These are phyloP conservation scores for Phytopythium sindhum DNA, from an alignment of 352 stramenopile genomes.

Conservation along the genomic window DNA sequence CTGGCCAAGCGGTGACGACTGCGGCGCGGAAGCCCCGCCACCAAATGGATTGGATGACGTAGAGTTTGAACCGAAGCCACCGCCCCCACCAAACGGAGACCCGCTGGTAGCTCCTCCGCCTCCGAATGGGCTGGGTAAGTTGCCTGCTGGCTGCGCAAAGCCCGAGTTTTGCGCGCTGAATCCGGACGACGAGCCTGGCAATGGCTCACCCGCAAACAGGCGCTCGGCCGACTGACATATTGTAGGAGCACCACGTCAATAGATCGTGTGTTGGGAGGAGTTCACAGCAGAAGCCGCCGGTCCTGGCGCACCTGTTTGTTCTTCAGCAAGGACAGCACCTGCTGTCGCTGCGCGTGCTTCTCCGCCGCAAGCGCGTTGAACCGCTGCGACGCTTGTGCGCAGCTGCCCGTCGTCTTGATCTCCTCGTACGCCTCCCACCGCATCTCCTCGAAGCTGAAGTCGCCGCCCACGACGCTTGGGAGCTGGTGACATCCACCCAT, in stretches of 20 bases:
- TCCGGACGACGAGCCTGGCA: constrained; percentile 16
- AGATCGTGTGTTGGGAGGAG: background rate
- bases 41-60: constrained; percentile 16
- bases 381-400: constrained; percentile 32
- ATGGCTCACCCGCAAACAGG: constrained; percentile 48
- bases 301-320: constrained; percentile 22
- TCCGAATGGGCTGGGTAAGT: constrained; percentile 16
- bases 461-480: constrained; percentile 49
- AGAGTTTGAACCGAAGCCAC: background rate
- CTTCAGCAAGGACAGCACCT: constrained; percentile 41
- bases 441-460: constrained; percentile 61
- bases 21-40: constrained; percentile 1
- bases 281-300: background rate
- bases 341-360: constrained; percentile 49
- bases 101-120: background rate
- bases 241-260: background rate
- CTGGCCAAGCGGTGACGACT: constrained; percentile 4
- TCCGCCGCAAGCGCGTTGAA: constrained; percentile 37
- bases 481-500: constrained; percentile 22
- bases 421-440: constrained; percentile 62
- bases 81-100: constrained; percentile 12
- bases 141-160: constrained; percentile 5
- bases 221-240: constrained; percentile 31
- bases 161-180: constrained; percentile 12
- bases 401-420: constrained; percentile 41